Evolutionary conservation across 177 flowering plant genomes (phyloP), one percentile per base, ranked within the genome.

Genomic region (Vitis hybrid): DNA sequence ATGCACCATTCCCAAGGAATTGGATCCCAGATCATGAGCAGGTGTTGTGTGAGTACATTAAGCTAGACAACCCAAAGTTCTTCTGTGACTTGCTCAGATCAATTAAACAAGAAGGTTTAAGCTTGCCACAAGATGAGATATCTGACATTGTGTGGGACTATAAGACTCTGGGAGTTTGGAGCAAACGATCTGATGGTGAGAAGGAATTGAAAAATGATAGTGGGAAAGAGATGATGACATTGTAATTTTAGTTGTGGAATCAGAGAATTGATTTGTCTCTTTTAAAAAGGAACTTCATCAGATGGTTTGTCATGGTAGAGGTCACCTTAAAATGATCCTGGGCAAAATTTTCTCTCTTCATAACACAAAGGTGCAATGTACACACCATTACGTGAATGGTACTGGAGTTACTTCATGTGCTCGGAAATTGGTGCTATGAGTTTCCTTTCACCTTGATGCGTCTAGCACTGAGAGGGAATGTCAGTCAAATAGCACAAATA

Each of bases 1-100:
- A 95, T 77, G 81, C 93, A 49, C 97, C 97, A 68, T 87, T 95
- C 12, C 92, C 97, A 0, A 78, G 89, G 77, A 83, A 90, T 70
- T 95, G 99, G 99, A 64, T 88, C n/a, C 99, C 99, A 1, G 83
- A 84, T 73, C 97, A 95, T 78, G 99, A 95, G 76, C 79, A 73
- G 60, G 69, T 93, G 16, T 59, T 95, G 75, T 85, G 65, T 48
- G 99, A 95, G 76, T 93, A 91, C 72, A 84, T 90, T 9, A 89
- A 65, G 62, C 75, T 95, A 15, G 85, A 95, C 64, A 86, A 91
- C 56, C 96, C 97, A 0, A 90, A 80, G 54, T 87, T 79, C 78
- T 95, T 93, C 76, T 89, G 84, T 70, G 81, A 87, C 19, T 78
- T 95, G 76, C 89, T 72, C 59, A 90, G 71, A 63, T 80, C 89